These are phyloP conservation scores for Drechslerella stenobrocha DNA, from an alignment of 2,329 filamentous ascomycete genomes.

Conservation along the genomic window DNA sequence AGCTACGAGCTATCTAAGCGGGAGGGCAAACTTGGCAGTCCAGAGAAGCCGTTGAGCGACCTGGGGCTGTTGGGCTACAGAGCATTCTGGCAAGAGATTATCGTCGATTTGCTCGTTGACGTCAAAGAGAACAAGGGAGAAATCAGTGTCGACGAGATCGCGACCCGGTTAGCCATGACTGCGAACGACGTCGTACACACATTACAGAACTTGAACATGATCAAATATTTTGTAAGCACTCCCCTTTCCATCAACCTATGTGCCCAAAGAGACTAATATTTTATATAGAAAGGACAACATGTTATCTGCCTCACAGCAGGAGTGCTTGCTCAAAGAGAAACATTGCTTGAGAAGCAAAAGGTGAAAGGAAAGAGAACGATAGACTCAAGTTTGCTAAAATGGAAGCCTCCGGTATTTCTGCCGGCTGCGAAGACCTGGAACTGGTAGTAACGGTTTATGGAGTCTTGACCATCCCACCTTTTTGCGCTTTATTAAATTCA, in stretches of 20 bases:
- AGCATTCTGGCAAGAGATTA: constrained; percentile 96
- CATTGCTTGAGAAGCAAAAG: constrained; percentile 77
- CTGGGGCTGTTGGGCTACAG: constrained; percentile 89
- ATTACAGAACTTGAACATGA: constrained; percentile 88
- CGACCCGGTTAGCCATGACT: constrained; percentile 84
- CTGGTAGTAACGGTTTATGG: constrained; percentile 64
- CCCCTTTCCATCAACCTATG: constrained; percentile 3
- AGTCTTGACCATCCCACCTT: background rate
- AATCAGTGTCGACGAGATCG: constrained; percentile 84
- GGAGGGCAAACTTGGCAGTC: constrained; percentile 90
- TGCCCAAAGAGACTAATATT: constrained; percentile 4
- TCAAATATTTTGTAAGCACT: constrained; percentile 73
- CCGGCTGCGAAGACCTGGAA: constrained; percentile 91
- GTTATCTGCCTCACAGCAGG: constrained; percentile 90
- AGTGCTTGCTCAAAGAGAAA: constrained; percentile 69
- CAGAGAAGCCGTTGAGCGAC: constrained; percentile 94
- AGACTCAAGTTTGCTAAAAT: constrained; percentile 76
- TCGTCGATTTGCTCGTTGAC: constrained; percentile 81
- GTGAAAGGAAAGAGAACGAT: constrained; percentile 75
- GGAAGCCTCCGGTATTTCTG: constrained; percentile 95
- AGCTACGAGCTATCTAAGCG: constrained; percentile 96
- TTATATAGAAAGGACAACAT: constrained; percentile 67
- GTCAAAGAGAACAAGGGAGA: constrained; percentile 69
- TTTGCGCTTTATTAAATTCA: constrained; percentile 1
- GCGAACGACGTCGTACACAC: constrained; percentile 95